Evolutionary conservation across 495 filamentous ascomycete genomes (phyloP), one percentile per base, ranked within the genome.

Genomic region (Aspergillus ostianus): DNA sequence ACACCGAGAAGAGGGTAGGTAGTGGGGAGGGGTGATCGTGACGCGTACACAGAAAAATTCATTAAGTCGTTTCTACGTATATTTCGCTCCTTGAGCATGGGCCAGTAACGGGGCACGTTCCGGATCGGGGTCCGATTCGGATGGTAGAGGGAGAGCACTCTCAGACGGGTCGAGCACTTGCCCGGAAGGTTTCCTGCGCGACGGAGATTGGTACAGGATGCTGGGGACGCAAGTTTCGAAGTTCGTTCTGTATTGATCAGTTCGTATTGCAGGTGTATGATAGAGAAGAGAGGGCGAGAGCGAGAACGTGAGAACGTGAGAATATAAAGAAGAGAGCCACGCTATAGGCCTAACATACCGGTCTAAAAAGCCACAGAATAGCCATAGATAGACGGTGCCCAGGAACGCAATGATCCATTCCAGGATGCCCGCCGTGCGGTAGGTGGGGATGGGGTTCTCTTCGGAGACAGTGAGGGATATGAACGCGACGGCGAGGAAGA

Each of bases 401-500:
- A 67, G 54, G 41, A 67, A 67, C 0, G 60, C 65, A 51, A 67
- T 67, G 7, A 67, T 54, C 65, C 65, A 67, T 53, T 67, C 65
- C 19, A 67, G 44, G 21, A 67, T 64, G 2, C 56, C 65, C 18
- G 62, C 65, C 5, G 52, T 47, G 10, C 58, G 57, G 47, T 62
- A 64, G 23, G 57, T 29, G 29, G 46, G 62, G 18, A 57, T 21
- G 32, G 46, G 49, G n/a, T 30, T 58, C 18, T 62, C 59, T 7
- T 62, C 61, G 27, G 49, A 54, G 13, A 62, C 48, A 29, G 51
- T 64, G 4, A 67, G 59, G 2, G 59, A 60, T 20, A 67, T 27
- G 26, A 67, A 64, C 6, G 57, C 59, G 5, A 61, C 52, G 18
- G 53, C 59, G 17, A 67, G 59, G 62, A 64, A 63, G 47, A 67